Base-by-base conservation (phyloP, 108 stramenopile genomes). In the Nitzschia sp. region DNA sequence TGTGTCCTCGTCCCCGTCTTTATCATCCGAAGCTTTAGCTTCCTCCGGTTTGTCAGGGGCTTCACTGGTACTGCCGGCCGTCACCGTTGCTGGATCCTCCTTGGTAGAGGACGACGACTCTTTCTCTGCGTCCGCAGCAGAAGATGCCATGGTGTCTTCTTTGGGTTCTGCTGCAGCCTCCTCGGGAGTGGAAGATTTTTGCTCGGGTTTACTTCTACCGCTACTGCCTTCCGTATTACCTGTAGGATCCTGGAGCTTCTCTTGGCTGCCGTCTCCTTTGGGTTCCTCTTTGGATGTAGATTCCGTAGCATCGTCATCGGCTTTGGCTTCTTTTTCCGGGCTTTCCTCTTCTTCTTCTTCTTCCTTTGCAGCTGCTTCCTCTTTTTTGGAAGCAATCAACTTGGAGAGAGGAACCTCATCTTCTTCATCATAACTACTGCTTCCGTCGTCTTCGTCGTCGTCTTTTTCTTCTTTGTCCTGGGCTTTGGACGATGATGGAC, bases 391-490 rank as follows among this genome's bases (percentile, higher is more conserved):
- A 9, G 38, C 13, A 41, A 61, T 41, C 25, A 61, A 25, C 33
- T 61, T 36, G 34, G 60, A 61, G 11, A 61, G 29, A 17, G 60
- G 60, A 21, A 61, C 35, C 21, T 61, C 60, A 61, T 61, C 60
- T 61, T 61, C 60, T 13, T 35, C 60, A 21, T 36, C 38, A 44
- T 30, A 61, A 25, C 19, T 41, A 9, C n/a, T 8, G 28, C 57
- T 58, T 11, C 41, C 38, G 19, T 36, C 36, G 34, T 44, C 60
- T 11, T 28, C 29, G 25, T 26, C 38, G 38, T 41, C 9, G 38
- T 6, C 6, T 41, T 41, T 41, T 41, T 6, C 38, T 9, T 41
- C 38, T 13, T 41, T 41, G 13, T 41, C 38, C 38, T 41, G 6
- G 9, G n/a, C n/a, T n/a, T n/a, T n/a, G n/a, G n/a, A n/a, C n/a